phyloP scores from a whole-genome alignment of 768 basidiomycete genomes.

The Coprinopsis marcescibilis region DNA sequence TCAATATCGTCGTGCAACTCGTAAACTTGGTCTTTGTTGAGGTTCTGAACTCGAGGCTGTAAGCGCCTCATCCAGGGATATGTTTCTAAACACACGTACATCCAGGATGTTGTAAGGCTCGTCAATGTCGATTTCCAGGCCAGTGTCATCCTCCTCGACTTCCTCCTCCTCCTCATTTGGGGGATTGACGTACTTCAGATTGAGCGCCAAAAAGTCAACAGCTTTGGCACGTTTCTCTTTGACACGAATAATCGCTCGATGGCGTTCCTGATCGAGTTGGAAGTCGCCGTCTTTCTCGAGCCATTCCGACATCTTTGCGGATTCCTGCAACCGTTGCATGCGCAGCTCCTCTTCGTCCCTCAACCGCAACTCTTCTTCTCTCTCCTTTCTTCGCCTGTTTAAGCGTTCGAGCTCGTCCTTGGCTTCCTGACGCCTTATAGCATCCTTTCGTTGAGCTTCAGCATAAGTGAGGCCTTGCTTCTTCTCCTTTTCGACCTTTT shows the following conservation, averaged over 20 bases:
- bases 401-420: slow-evolving; percentile 93
- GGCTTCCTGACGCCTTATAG: slow-evolving; percentile 77
- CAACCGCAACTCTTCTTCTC: slow-evolving; percentile 83
- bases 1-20: slow-evolving; percentile 95
- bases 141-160: slow-evolving; percentile 68
- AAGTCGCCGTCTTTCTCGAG: slow-evolving; percentile 95
- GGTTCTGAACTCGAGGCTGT: too few relatives aligned
- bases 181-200: slow-evolving; percentile 86
- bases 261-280: slow-evolving; percentile 89
- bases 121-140: slow-evolving; percentile 95
- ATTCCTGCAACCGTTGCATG: slow-evolving; percentile 87
- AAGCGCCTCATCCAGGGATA: slow-evolving; percentile 7
- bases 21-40: slow-evolving; percentile 81
- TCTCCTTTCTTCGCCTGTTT: slow-evolving; percentile 84
- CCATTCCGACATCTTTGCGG: slow-evolving; percentile 98
- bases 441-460: slow-evolving; percentile 78
- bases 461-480: slow-evolving; percentile 77
- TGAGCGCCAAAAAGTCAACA: slow-evolving; percentile 95
- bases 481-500: slow-evolving; percentile 94
- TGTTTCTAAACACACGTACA: slow-evolving; percentile 40
- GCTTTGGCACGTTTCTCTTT: slow-evolving; percentile 97
- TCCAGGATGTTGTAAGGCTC: slow-evolving; percentile 98
- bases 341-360: slow-evolving; percentile 90
- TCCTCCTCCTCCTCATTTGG: slow-evolving; percentile 60
- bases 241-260: slow-evolving; percentile 88